A percentile compares a stretch with the other conserved stretches of the same genome.
Conservation (phyloP, 1,284 basidiomycete species). For the Xerocomus minutiporus region DNA sequence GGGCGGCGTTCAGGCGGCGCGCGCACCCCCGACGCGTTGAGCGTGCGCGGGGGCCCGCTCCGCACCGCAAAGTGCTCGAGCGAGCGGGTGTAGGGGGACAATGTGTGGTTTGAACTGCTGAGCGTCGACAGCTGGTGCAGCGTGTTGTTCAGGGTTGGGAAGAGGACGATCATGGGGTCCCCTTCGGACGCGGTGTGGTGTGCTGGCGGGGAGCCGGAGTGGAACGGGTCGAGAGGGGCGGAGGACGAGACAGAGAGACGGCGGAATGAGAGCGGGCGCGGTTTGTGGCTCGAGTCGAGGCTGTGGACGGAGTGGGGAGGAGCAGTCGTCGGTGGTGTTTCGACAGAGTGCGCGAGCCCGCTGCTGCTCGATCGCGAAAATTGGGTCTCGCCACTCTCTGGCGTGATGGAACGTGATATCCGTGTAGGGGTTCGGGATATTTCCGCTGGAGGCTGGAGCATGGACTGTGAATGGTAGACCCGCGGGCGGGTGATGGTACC, state of each 20-base stretch:
- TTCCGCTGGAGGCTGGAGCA: constrained; percentile 46
- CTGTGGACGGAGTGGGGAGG: constrained; percentile 15
- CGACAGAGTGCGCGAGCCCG: constrained; percentile 28
- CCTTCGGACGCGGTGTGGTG: constrained; percentile 32
- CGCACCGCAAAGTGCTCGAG: constrained; percentile 88
- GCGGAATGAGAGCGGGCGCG: constrained; percentile 29
- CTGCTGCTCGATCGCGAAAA: constrained; percentile 38
- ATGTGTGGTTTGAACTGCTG: constrained; percentile 81
- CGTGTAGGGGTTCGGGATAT: constrained; percentile 13
- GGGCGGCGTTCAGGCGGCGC: constrained; percentile 40
- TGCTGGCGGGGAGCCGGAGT: constrained; percentile 38
- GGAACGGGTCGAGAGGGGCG: constrained; percentile 28
- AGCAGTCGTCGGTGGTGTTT: constrained; percentile 34
- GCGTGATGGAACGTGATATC: constrained; percentile 31
- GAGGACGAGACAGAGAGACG: constrained; percentile 45
- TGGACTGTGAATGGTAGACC: constrained; percentile 69
- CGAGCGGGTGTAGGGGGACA: constrained; percentile 86
- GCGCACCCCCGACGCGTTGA: constrained; percentile 25
- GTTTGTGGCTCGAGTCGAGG: constrained; percentile 26
- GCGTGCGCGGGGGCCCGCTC: constrained; percentile 64
- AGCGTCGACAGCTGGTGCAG: constrained; percentile 82
- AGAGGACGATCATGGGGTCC: constrained; percentile 64
- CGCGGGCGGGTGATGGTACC: constrained; percentile 71
- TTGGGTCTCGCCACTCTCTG: constrained; percentile 43
- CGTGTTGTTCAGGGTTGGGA: constrained; percentile 63